These are phyloP conservation scores for Cucumis hystrix DNA, from an alignment of 306 rosid genomes.

Conservation along the genomic window DNA sequence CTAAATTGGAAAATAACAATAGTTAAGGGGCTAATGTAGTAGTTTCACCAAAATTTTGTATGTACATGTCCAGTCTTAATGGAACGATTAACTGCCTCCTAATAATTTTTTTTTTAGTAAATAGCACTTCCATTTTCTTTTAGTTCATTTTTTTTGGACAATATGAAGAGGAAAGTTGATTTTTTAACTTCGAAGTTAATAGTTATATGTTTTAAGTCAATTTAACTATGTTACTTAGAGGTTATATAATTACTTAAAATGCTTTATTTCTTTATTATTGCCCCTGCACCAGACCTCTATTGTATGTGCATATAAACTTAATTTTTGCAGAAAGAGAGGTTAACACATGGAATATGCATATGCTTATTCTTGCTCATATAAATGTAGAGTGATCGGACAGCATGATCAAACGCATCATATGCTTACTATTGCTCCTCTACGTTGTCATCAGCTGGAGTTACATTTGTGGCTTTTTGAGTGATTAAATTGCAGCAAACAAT, in stretches of 20 bases:
- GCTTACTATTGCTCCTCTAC: not conserved
- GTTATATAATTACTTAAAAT: not conserved
- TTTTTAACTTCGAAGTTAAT: too few relatives aligned
- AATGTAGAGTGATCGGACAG: not conserved
- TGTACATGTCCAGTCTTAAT: not conserved
- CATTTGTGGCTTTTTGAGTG: conserved; percentile 1
- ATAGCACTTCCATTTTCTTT: too few relatives aligned
- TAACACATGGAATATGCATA: not conserved
- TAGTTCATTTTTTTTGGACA: too few relatives aligned
- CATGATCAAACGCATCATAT: conserved; percentile 3
- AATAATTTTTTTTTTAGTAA: not conserved
- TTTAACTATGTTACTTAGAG: too few relatives aligned
- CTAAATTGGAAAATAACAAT: not conserved
- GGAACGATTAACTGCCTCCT: not conserved
- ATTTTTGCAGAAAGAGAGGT: not conserved
- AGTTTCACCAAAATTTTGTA: not conserved
- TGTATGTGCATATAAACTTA: not conserved
- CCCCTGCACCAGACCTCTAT: not conserved
- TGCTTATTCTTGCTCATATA: not conserved
- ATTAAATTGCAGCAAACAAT: not conserved
- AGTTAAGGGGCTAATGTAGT: not conserved
- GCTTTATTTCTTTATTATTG: not conserved
- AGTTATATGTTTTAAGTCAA: too few relatives aligned
- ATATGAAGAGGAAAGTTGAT: too few relatives aligned
- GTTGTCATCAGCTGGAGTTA: not conserved